Evolutionary conservation across 176 grass and related monocot genomes (phyloP).

Genomic region (Cenchrus fungigraminus): DNA sequence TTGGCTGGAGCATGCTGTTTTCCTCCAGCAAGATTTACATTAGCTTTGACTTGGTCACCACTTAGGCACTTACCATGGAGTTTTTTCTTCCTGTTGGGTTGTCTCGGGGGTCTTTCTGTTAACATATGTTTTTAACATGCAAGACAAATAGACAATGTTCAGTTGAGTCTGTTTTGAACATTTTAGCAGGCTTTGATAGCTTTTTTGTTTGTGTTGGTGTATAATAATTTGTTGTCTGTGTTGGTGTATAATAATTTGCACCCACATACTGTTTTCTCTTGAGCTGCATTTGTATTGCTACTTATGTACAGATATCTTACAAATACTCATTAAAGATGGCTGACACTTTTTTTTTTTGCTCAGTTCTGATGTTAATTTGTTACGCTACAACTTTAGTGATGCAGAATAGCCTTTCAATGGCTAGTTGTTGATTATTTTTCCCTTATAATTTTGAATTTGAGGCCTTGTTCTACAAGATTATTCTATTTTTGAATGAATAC

Average conservation of each 20-base stretch:
- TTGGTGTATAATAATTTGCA: neutral
- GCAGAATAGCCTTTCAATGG: neutral
- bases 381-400: neutral
- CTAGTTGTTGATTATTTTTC: neutral
- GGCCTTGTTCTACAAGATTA: neutral
- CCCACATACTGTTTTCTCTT: neutral
- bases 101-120: neutral
- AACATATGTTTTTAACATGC: neutral
- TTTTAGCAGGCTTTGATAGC: neutral
- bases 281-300: neutral
- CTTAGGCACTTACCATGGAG: neutral
- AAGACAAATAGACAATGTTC: neutral
- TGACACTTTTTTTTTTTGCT: neutral
- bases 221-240: neutral
- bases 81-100: neutral
- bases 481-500: neutral
- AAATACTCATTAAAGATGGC: neutral
- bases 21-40: neutral
- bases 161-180: neutral
- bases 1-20: neutral
- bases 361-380: neutral
- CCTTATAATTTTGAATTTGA: constrained; percentile 17
- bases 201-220: neutral
- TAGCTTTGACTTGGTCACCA: neutral
- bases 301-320: neutral